Evolutionary conservation across 2,329 filamentous ascomycete species (phyloP).

Genomic region (Domatiomyces globalis): DNA sequence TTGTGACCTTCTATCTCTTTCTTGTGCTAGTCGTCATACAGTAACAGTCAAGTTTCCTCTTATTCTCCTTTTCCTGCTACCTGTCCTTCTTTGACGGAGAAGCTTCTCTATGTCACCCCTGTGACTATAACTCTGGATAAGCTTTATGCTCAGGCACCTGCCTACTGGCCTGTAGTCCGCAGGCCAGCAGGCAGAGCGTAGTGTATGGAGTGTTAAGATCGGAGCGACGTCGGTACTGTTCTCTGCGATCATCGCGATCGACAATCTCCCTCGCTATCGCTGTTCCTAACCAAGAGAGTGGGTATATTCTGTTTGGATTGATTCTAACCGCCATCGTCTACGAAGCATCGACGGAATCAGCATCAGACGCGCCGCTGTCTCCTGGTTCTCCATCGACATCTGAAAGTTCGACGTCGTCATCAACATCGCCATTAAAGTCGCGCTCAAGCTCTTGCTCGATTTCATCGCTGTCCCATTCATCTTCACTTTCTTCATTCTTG

Average conservation of each 20-base stretch:
- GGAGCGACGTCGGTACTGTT: too few relatives aligned
- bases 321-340: neutral
- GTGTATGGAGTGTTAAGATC: too few relatives aligned
- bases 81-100: too few relatives aligned
- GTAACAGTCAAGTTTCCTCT: too few relatives aligned
- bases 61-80: too few relatives aligned
- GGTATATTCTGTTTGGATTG: too few relatives aligned
- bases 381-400: constrained; percentile 12
- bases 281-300: too few relatives aligned
- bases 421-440: constrained; percentile 19
- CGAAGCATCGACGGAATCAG: constrained; percentile 31
- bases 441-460: constrained; percentile 25
- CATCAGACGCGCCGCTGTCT: constrained; percentile 11
- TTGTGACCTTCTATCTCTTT: neutral
- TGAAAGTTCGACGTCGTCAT: constrained; percentile 4
- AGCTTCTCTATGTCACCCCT: too few relatives aligned
- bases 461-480: constrained; percentile 35
- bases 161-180: neutral
- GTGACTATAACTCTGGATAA: too few relatives aligned
- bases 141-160: neutral
- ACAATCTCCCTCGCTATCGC: too few relatives aligned
- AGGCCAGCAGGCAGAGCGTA: too few relatives aligned
- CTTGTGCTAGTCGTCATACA: neutral
- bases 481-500: constrained; percentile 40
- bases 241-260: too few relatives aligned